Evolutionary conservation across 345 rosid species (phyloP).

Genomic region (Raphanus raphanistrum): DNA sequence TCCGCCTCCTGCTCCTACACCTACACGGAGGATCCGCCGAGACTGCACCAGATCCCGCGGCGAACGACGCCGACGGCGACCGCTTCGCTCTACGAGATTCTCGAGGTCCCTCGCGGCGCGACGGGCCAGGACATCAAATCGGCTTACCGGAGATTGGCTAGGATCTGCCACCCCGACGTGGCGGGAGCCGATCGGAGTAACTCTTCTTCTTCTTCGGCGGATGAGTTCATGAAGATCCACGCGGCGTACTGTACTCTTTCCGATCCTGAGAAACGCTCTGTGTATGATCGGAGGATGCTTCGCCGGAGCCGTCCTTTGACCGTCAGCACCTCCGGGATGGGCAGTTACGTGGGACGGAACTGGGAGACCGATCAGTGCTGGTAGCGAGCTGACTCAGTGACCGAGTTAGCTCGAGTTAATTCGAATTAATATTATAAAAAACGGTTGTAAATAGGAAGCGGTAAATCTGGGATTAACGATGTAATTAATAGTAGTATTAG

Average conservation of each 20-base stretch:
- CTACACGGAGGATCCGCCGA: background rate
- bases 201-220: slow-evolving; percentile 40
- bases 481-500: slow-evolving; percentile 11
- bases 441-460: slow-evolving; percentile 22
- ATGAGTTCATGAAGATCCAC: slow-evolving; percentile 69
- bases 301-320: slow-evolving; percentile 52
- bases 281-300: slow-evolving; percentile 56
- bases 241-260: slow-evolving; percentile 79
- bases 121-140: slow-evolving; percentile 67
- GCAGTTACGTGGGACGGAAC: slow-evolving; percentile 53
- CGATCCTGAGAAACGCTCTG: slow-evolving; percentile 78
- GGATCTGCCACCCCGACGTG: slow-evolving; percentile 76
- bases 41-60: slow-evolving; percentile 19
- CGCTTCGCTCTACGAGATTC: slow-evolving; percentile 63
- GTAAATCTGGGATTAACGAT: background rate
- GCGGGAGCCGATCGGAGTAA: slow-evolving; percentile 42
- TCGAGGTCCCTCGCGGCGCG: slow-evolving; percentile 59
- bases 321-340: slow-evolving; percentile 27
- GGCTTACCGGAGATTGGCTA: slow-evolving; percentile 69
- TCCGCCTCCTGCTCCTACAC: slow-evolving; percentile 23
- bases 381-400: slow-evolving; percentile 45
- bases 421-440: background rate
- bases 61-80: slow-evolving; percentile 19
- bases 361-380: slow-evolving; percentile 99
- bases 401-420: slow-evolving; percentile 15